Conservation (phyloP, 257 asterid genomes). For the Fraxinus anomala region DNA sequence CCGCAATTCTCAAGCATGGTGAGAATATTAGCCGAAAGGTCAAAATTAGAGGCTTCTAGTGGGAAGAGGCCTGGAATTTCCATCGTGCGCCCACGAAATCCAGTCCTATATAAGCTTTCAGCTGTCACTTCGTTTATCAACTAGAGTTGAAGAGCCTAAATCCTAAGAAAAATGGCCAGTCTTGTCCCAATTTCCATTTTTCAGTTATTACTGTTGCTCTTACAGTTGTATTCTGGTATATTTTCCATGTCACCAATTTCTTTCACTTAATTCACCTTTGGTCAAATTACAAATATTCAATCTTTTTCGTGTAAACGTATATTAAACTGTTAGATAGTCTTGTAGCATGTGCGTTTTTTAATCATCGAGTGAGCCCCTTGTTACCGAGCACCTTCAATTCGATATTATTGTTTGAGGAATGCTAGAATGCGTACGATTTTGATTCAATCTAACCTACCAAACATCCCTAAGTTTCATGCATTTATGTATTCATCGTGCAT, state of each 20-base stretch:
- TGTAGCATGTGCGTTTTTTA: too few species aligned
- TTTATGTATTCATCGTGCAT: too few species aligned
- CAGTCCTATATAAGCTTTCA: constrained; percentile 14
- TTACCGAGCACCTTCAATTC: too few species aligned
- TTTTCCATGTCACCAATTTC: not conserved
- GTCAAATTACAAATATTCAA: not conserved
- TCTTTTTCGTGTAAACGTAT: too few species aligned
- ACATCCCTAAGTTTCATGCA: too few species aligned
- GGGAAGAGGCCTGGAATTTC: constrained; percentile 30
- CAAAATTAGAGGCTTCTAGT: constrained; percentile 35
- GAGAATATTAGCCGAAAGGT: constrained; percentile 33
- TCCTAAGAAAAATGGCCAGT: constrained; percentile 34
- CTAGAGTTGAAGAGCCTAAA: not conserved
- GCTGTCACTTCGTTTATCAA: not conserved
- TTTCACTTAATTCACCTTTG: not conserved
- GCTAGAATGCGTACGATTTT: too few species aligned
- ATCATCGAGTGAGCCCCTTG: too few species aligned
- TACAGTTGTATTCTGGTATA: constrained; percentile 50
- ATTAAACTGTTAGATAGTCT: too few species aligned
- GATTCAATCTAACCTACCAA: too few species aligned
- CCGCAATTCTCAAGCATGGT: constrained; percentile 27
- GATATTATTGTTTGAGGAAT: too few species aligned
- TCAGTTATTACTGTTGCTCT: constrained; percentile 49
- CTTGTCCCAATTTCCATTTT: constrained; percentile 31
- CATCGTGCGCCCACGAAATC: not conserved